These are phyloP conservation scores for Ceratobasidium sp. DNA, from an alignment of 1,284 basidiomycete species.

Conservation along the genomic window DNA sequence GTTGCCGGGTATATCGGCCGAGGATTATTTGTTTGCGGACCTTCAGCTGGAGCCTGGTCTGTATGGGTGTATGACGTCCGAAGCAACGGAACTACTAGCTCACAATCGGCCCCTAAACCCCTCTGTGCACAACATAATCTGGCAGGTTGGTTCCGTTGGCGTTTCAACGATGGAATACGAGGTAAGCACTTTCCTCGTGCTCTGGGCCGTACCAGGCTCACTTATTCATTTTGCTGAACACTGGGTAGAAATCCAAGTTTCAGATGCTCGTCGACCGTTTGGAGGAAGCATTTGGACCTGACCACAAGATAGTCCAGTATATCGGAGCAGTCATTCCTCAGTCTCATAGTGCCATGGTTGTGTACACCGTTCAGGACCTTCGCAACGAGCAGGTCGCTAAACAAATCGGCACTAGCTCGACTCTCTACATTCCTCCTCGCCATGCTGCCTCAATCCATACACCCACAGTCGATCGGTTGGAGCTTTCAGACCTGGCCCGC, in stretches of 20 bases:
- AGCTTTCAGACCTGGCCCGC: not conserved
- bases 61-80: not conserved
- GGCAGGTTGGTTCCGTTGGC: not conserved
- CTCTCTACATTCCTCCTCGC: not conserved
- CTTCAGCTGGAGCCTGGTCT: not conserved
- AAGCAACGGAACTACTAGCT: not conserved
- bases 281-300: not conserved
- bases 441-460: not conserved
- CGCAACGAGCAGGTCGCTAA: not conserved
- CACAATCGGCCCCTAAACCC: not conserved
- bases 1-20: not conserved
- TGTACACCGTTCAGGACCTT: not conserved
- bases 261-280: slow-evolving; percentile 2
- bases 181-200: not conserved
- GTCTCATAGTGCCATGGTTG: not conserved
- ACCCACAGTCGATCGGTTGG: not conserved
- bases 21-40: slow-evolving; percentile 4
- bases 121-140: not conserved
- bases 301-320: not conserved
- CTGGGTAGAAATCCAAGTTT: slow-evolving; percentile 10
- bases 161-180: not conserved
- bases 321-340: not conserved
- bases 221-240: no score
- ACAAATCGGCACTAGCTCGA: not conserved
- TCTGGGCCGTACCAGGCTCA: no score